A percentile compares a stretch with the other conserved stretches of the same genome.
Conservation (phyloP, 2,329 filamentous ascomycete genomes). For the Curvularia verruculosa region DNA sequence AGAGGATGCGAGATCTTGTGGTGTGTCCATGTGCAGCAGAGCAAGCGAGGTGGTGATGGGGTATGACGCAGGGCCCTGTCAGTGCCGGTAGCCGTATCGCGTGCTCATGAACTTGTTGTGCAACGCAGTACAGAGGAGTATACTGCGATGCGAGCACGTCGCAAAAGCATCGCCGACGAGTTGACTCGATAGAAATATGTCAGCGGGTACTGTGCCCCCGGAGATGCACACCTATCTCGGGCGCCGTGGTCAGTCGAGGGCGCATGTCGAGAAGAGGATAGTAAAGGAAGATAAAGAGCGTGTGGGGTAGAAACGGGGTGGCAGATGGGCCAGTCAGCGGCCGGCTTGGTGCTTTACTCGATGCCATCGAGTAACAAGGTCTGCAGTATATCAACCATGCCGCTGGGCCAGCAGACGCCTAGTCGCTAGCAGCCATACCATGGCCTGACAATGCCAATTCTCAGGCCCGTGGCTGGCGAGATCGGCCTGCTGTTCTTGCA, state of each 20-base stretch:
- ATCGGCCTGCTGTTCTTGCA: neutral
- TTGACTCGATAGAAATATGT: conserved; percentile 45
- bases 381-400: conserved; percentile 18
- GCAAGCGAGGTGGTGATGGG: conserved; percentile 15
- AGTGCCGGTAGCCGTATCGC: conserved; percentile 17
- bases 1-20: conserved; percentile 10
- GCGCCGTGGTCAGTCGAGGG: conserved; percentile 15
- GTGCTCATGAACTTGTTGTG: conserved; percentile 12
- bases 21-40: conserved; percentile 4
- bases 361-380: conserved; percentile 38
- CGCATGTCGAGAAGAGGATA: conserved; percentile 17
- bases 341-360: conserved; percentile 30
- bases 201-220: conserved; percentile 17
- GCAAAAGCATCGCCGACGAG: conserved; percentile 5
- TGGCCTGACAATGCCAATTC: neutral
- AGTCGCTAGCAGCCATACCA: neutral
- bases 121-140: conserved; percentile 1
- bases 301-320: conserved; percentile 31
- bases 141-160: conserved; percentile 19
- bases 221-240: conserved; percentile 31
- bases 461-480: neutral
- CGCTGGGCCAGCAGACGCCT: neutral
- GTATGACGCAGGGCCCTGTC: conserved; percentile 21
- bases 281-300: conserved; percentile 30
- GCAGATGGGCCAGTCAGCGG: conserved; percentile 23